These are phyloP conservation scores for Bruguiera gymnorhiza DNA, from an alignment of 345 rosid genomes.

Conservation along the genomic window DNA sequence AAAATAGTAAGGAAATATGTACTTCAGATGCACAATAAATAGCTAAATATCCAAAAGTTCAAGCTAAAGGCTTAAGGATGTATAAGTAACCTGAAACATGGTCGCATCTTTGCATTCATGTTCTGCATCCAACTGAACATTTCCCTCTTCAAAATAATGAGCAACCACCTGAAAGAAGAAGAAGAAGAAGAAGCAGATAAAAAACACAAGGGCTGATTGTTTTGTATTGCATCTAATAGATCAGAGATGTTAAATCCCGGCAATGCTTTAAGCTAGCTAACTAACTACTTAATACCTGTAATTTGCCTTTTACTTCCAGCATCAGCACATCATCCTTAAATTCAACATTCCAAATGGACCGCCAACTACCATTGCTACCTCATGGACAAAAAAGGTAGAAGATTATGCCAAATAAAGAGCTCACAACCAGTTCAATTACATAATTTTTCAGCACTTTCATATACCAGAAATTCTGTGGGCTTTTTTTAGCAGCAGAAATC, in stretches of 20 bases:
- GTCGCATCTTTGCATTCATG: slow-evolving; percentile 20
- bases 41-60: too few relatives aligned
- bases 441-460: slow-evolving; percentile 25
- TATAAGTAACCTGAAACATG: background rate
- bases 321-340: slow-evolving; percentile 75
- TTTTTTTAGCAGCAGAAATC: slow-evolving; percentile 75
- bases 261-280: slow-evolving; percentile 1
- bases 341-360: slow-evolving; percentile 79
- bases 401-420: background rate
- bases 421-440: background rate
- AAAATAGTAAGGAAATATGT: too few relatives aligned
- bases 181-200: background rate
- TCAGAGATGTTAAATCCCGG: background rate
- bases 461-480: slow-evolving; percentile 96
- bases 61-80: background rate
- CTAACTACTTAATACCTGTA: slow-evolving; percentile 51
- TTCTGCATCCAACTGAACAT: slow-evolving; percentile 91
- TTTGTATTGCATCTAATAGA: background rate
- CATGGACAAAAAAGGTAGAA: slow-evolving; percentile 13
- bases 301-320: slow-evolving; percentile 67
- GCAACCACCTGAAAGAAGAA: slow-evolving; percentile 70
- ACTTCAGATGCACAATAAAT: too few relatives aligned
- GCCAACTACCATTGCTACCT: slow-evolving; percentile 91
- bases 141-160: slow-evolving; percentile 98
- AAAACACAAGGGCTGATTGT: background rate